Evolutionary conservation across 768 basidiomycete genomes (phyloP), one percentile per base, ranked within the genome.

Genomic region (Termitomyces sp.): DNA sequence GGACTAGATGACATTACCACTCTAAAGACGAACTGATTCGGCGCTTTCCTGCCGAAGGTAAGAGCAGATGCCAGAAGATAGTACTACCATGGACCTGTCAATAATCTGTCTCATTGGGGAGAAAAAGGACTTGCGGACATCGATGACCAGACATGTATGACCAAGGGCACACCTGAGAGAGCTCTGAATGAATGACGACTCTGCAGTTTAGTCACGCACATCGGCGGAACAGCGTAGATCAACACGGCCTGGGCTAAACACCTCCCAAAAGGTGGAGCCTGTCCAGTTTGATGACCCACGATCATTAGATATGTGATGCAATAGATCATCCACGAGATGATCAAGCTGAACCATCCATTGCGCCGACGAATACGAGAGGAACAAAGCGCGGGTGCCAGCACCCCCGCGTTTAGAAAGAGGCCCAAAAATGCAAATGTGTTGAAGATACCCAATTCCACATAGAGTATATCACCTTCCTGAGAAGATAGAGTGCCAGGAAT

Each of bases 231-330:
- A n/a, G 67, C 60, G 40, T 69, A 66, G 12, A 69, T 63, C n/a
- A 68, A 51, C 10, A 58, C 50, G 15, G 65, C 64, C 45, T 69
- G 66, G 8, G 63, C 51, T n/a, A 67, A 15, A 40, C 67, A 68
- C 6, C 64, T 19, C 15, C 61, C 64, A 43, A 57, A 61, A n/a
- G n/a, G n/a, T n/a, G n/a, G n/a, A n/a, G n/a, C 53, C 12, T 56
- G 58, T 19, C 64, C 63, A 38, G 47, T 50, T 45, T 67, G 67
- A 10, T 55, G 45, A 5, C 66, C 63, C n/a, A n/a, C n/a, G n/a
- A n/a, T n/a, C n/a, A n/a, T n/a, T n/a, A n/a, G n/a, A n/a, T n/a
- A n/a, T n/a, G n/a, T 58, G 32, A 64, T 28, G 19, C 57, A 64
- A 46, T 65, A 68, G 5, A 68, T 21, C 19, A 65, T 55, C 56